Conservation (phyloP, 148 eudicot genomes). For the Simmondsia chinensis region DNA sequence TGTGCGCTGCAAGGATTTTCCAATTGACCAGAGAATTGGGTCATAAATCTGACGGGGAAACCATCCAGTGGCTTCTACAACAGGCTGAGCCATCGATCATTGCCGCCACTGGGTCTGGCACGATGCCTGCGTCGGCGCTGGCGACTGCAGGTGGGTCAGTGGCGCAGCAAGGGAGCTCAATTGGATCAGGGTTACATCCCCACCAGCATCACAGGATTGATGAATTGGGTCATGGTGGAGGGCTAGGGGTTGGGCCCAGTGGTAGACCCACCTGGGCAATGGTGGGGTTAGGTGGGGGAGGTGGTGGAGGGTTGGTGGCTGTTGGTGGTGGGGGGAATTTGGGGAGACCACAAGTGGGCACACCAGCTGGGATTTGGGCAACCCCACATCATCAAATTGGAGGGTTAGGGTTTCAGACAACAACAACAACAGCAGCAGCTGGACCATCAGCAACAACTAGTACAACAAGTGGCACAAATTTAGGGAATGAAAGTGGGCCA, state of each 20-base stretch:
- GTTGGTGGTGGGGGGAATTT: slow-evolving; percentile 8
- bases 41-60: slow-evolving; percentile 74
- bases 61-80: slow-evolving; percentile 72
- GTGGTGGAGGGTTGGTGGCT: slow-evolving; percentile 7
- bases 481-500: slow-evolving; percentile 18
- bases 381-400: slow-evolving; percentile 6
- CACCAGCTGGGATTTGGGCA: slow-evolving; percentile 26
- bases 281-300: slow-evolving; percentile 11
- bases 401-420: slow-evolving; percentile 19
- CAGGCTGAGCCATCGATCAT: slow-evolving; percentile 67
- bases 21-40: slow-evolving; percentile 70
- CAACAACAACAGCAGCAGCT: slow-evolving; percentile 16
- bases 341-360: slow-evolving; percentile 23
- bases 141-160: slow-evolving; percentile 22
- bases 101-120: slow-evolving; percentile 66
- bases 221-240: slow-evolving; percentile 20
- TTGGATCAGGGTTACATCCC: slow-evolving; percentile 29
- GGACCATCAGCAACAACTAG: slow-evolving; percentile 11
- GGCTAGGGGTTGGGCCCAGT: slow-evolving; percentile 1
- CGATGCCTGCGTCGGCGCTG: slow-evolving; percentile 57
- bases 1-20: slow-evolving; percentile 73
- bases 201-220: slow-evolving; percentile 16
- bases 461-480: slow-evolving; percentile 9
- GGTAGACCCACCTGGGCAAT: slow-evolving; percentile 22
- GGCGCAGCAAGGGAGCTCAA: slow-evolving; percentile 31